Evolutionary conservation across 2,329 filamentous ascomycete genomes (phyloP), one percentile per base, ranked within the genome.

Genomic region (Paracorniculantispora psalliotae): DNA sequence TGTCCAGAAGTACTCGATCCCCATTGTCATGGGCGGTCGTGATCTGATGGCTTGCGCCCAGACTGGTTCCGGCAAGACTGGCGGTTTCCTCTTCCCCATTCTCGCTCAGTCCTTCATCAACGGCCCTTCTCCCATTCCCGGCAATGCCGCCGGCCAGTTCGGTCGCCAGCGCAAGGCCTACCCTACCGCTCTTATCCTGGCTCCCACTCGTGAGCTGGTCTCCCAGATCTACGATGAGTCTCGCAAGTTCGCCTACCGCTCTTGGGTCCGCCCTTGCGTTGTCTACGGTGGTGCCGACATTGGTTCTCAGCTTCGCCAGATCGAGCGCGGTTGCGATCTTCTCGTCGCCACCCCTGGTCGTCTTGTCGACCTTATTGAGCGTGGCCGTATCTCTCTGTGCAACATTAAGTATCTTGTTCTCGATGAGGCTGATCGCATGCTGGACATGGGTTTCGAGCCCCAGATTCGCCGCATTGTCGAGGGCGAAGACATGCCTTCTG

Each of bases 401-500:
- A 97, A 96, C 84, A 99, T 99, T 84, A 97, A 97, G 83, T 99
- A 99, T 75, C 85, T 99, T 63, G 91, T 99, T 68, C 90, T 99
- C 58, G 94, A 99, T 69, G 94, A 99, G 85, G 94, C 94, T 76
- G 94, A 99, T 81, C 94, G 94, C 75, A 99, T 99, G 94, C 84
- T 99, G 83, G 94, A 99, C 84, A 99, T 99, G 94, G 94, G 94
- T 94, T 99, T 99, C 83, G 94, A 99, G 82, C 94, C 94, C 70
- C 94, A 99, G 80, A 99, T 99, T 73, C 92, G 94, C 71, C 90
- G 93, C 69, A 97, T 99, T 70, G 94, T 99, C 48, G 93, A 97
- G 78, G 92, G 92, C 62, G 94, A 97, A 79, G 94, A 99, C 70
- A 99, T 99, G 94, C 94, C 94, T 60, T 76, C 77, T 56, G 90